Base-by-base conservation (phyloP, 2,329 filamentous ascomycete species). In the Ophiostoma angusticollis region DNA sequence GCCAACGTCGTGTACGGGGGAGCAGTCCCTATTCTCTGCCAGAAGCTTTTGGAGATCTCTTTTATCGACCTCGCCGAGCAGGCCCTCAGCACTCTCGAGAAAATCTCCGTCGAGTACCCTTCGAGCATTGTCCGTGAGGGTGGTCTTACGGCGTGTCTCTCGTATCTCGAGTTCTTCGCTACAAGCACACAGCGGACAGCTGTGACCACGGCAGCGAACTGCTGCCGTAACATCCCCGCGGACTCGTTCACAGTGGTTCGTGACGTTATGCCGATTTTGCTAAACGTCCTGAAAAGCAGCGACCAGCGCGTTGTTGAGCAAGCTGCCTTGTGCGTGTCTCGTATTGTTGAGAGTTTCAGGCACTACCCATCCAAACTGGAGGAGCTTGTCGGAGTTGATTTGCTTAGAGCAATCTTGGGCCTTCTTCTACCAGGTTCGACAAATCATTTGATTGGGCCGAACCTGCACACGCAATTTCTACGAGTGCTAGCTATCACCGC, bases 61-160 rank as follows among this genome's bases (percentile, higher is more conserved):
- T 98, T 89, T 58, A 98, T 98, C 56, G 91, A 98, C 58, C 68
- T 98, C 39, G 93, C 93, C 27, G 91, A 98, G 61, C 93, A 98
- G 63, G 86, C 91, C 42, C 65, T 98, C 35, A 98, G 86, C 63
- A 98, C 91, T 0, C 67, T 98, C 38, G 87, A 96, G 56, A 98
- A 96, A 62, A 95, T 98, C 35, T 98, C 91, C 0, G 77, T 89
- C 41, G 91, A 98, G 55, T 98, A 94, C 54, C 91, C 91, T 2
- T 79, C 83, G 4, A 86, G 84, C 40, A 98, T 98, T 50, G 91
- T 98, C 31, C 82, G 87, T 37, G 91, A 96, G 61, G 93, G 91
- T 35, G 91, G 91, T 9, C 67, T 98, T 46, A 93, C 84, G 2
- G 91, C 91, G n/a, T 98, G 91, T 54, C 64, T 98, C 47, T 93